These are phyloP conservation scores for Cryphonectria naterciae DNA, from an alignment of 2,329 filamentous ascomycete genomes.

Conservation along the genomic window DNA sequence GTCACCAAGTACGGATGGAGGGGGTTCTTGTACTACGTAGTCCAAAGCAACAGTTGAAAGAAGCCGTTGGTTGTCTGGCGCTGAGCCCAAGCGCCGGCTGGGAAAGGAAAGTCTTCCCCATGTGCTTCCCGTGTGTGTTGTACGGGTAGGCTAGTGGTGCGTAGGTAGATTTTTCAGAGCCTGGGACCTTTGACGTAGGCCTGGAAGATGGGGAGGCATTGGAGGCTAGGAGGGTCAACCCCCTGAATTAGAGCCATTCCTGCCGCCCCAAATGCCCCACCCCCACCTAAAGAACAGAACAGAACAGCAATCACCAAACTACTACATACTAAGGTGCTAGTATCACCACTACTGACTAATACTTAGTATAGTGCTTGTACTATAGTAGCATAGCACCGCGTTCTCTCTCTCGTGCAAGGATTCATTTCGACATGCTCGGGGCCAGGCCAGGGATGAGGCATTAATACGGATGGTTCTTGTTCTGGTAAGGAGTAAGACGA, in stretches of 20 bases:
- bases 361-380: neutral
- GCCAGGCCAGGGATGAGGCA: conserved; percentile 13
- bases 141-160: neutral
- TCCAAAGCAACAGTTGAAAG: conserved; percentile 5
- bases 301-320: too few relatives aligned
- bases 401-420: conserved; percentile 13
- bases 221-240: neutral
- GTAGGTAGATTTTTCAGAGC: neutral
- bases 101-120: neutral
- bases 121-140: neutral
- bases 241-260: neutral
- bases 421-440: neutral
- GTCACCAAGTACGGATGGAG: conserved; percentile 13
- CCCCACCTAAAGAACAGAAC: too few relatives aligned
- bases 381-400: neutral
- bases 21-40: neutral
- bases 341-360: too few relatives aligned
- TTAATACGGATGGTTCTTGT: neutral
- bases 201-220: neutral
- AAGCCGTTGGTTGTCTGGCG: neutral
- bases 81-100: neutral
- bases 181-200: neutral
- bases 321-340: too few relatives aligned
- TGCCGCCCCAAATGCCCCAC: neutral
- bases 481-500: neutral